phyloP scores from a whole-genome alignment of 352 stramenopile genomes.

The Phytophthora kernoviae region DNA sequence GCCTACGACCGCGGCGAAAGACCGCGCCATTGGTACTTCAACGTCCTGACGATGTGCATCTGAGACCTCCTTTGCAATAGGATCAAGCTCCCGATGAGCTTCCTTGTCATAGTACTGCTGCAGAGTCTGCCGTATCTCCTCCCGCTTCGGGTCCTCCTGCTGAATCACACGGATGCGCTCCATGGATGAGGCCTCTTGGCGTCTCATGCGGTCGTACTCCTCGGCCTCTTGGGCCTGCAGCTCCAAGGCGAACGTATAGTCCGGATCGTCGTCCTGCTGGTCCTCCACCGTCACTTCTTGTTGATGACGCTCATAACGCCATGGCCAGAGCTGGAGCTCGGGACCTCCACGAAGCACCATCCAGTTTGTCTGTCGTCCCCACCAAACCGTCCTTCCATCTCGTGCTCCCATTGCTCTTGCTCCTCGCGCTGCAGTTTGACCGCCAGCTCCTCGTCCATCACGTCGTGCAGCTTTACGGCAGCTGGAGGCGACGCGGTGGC shows the following conservation, averaged over 20 bases:
- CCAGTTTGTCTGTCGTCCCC: conserved; percentile 58
- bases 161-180: conserved; percentile 65
- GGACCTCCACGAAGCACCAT: conserved; percentile 81
- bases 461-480: conserved; percentile 59
- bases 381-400: conserved; percentile 64
- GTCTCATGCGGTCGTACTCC: conserved; percentile 73
- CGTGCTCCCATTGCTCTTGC: conserved; percentile 66
- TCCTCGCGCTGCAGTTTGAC: conserved; percentile 74
- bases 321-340: conserved; percentile 54
- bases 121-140: conserved; percentile 53
- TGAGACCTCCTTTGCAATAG: conserved; percentile 13
- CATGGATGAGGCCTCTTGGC: conserved; percentile 70
- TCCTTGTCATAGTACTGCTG: conserved; percentile 51
- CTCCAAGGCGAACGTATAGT: conserved; percentile 79
- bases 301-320: conserved; percentile 80
- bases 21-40: conserved; percentile 15
- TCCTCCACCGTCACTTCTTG: conserved; percentile 66
- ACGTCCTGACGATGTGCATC: conserved; percentile 15
- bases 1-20: conserved; percentile 16
- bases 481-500: conserved; percentile 26
- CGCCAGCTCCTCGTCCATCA: conserved; percentile 77
- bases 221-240: conserved; percentile 74
- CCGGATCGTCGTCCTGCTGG: conserved; percentile 53
- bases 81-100: conserved; percentile 26
- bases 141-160: conserved; percentile 53